phyloP scores from a whole-genome alignment of 176 grass and related monocot genomes.

The Hyparrhenia diplandra region DNA sequence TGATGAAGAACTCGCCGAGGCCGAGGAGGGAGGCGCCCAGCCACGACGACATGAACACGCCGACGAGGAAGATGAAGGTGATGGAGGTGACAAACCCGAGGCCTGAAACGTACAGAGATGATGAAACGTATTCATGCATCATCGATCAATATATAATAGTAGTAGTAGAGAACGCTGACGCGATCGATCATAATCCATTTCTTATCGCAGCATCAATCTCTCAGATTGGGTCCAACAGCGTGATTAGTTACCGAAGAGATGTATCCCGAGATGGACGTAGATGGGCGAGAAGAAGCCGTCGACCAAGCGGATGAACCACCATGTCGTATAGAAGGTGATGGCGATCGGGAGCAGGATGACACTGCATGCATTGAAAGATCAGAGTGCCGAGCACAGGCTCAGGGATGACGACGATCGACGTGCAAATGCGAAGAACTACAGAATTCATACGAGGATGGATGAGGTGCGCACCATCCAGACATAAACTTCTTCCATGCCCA shows the following conservation, averaged over 20 bases:
- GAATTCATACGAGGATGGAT: neutral
- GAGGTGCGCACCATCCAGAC: constrained; percentile 53
- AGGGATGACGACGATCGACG: neutral
- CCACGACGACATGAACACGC: constrained; percentile 79
- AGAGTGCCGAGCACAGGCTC: neutral
- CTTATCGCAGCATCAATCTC: neutral
- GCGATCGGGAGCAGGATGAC: constrained; percentile 76
- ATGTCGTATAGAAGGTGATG: constrained; percentile 74
- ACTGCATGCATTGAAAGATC: constrained; percentile 19
- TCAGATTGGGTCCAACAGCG: neutral
- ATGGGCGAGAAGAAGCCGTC: constrained; percentile 87
- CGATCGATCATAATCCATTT: neutral
- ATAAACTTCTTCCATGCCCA: constrained; percentile 76
- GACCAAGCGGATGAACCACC: constrained; percentile 79
- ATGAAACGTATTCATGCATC: neutral
- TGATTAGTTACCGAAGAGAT: constrained; percentile 50
- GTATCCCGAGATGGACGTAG: constrained; percentile 65
- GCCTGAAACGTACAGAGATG: constrained; percentile 32
- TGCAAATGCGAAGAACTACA: neutral
- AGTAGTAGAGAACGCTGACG: neutral
- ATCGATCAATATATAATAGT: too few relatives aligned
- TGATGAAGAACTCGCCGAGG: constrained; percentile 69
- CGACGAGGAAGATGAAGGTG: constrained; percentile 69
- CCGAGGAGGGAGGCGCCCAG: constrained; percentile 62
- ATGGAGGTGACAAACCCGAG: constrained; percentile 71